Evolutionary conservation across 768 basidiomycete species (phyloP).

Genomic region (Gautieria morchelliformis): DNA sequence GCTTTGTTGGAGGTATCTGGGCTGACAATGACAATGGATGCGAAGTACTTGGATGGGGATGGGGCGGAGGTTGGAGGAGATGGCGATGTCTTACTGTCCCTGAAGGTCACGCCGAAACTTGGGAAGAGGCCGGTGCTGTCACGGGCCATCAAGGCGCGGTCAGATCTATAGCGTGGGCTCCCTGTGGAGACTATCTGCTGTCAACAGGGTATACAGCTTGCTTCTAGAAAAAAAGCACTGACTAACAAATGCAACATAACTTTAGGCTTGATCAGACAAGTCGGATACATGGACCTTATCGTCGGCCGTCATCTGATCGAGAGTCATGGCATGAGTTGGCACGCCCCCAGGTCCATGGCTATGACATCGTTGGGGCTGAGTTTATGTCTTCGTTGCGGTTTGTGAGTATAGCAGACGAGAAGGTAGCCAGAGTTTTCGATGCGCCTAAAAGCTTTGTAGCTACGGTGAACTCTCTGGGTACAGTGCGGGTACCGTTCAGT

Average conservation of each 20-base stretch:
- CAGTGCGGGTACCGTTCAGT: constrained; percentile 35
- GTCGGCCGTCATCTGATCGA: constrained; percentile 9
- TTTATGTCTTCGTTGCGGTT: constrained; percentile 74
- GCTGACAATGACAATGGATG: constrained; percentile 36
- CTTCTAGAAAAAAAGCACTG: neutral
- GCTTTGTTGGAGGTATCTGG: constrained; percentile 91
- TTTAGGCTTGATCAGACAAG: constrained; percentile 83
- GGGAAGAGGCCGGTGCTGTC: constrained; percentile 72
- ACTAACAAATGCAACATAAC: neutral
- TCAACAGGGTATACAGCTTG: constrained; percentile 59
- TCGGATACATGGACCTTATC: constrained; percentile 63
- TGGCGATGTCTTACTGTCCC: constrained; percentile 44
- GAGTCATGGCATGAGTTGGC: constrained; percentile 76
- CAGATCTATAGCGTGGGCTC: constrained; percentile 79
- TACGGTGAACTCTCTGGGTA: constrained; percentile 39
- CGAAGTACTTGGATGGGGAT: constrained; percentile 79
- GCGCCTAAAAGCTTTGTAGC: constrained; percentile 77
- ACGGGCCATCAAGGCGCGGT: constrained; percentile 82
- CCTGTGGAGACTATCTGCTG: constrained; percentile 74
- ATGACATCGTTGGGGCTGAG: constrained; percentile 74
- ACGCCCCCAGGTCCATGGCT: constrained; percentile 95
- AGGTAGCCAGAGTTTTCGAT: constrained; percentile 89
- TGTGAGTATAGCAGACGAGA: constrained; percentile 91
- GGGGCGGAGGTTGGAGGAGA: constrained; percentile 89
- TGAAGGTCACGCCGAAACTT: constrained; percentile 31